These are phyloP conservation scores for Sporormia fimetaria DNA, from an alignment of 495 filamentous ascomycete genomes.

Conservation along the genomic window DNA sequence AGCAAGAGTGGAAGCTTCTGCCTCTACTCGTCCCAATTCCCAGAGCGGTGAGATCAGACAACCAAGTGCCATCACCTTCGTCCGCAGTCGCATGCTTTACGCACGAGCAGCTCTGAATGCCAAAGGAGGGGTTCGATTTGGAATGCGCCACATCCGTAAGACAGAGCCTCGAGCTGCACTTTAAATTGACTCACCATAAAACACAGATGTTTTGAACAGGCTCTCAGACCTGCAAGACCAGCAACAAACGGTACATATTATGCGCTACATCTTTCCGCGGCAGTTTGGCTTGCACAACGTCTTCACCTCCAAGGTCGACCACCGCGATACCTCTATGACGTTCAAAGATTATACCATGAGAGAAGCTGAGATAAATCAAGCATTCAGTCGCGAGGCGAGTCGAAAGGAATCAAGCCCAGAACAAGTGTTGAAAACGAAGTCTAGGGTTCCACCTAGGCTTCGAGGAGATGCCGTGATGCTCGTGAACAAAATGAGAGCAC, in stretches of 20 bases:
- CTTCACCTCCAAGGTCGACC: slow-evolving; percentile 60
- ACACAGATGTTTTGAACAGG: slow-evolving; percentile 76
- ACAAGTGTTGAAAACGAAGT: slow-evolving; percentile 15
- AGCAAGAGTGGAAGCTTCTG: slow-evolving; percentile 9
- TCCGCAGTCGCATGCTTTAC: slow-evolving; percentile 79
- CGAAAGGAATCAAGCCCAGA: slow-evolving; percentile 5
- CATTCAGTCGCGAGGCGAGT: slow-evolving; percentile 1
- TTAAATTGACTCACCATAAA: slow-evolving; percentile 3
- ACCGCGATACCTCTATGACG: slow-evolving; percentile 50
- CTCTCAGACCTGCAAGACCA: slow-evolving; percentile 41
- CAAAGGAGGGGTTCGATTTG: slow-evolving; percentile 56
- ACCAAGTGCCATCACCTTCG: slow-evolving; percentile 49
- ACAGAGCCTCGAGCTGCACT: slow-evolving; percentile 6
- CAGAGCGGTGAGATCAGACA: slow-evolving; percentile 5
- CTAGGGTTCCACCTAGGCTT: slow-evolving; percentile 61
- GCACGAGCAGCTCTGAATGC: slow-evolving; percentile 57
- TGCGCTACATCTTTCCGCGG: slow-evolving; percentile 89
- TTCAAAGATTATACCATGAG: slow-evolving; percentile 75
- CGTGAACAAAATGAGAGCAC: slow-evolving; percentile 54
- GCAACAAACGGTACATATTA: slow-evolving; percentile 55
- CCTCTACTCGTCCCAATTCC: not conserved
- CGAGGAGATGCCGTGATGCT: slow-evolving; percentile 49
- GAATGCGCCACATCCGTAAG: slow-evolving; percentile 72
- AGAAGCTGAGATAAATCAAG: slow-evolving; percentile 64
- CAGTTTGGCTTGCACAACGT: slow-evolving; percentile 87